Evolutionary conservation across 164 flowering plant species (phyloP).

Genomic region (Aristolochia fimbriata): DNA sequence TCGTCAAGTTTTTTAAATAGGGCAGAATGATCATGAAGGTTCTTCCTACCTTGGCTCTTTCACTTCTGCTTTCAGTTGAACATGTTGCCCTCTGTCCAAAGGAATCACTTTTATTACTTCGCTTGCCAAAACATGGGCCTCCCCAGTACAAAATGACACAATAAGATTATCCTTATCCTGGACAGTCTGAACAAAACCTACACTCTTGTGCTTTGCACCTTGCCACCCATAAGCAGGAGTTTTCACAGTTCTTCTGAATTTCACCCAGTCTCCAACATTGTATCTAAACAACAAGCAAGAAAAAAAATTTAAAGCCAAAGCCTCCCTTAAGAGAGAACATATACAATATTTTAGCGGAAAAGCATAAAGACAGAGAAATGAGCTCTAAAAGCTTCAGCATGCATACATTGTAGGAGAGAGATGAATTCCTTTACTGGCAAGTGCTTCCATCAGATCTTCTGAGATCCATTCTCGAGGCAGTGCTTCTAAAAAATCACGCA

Average conservation of each 20-base stretch:
- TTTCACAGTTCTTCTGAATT: conserved; percentile 64
- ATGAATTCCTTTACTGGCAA: conserved; percentile 59
- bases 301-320: neutral
- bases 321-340: neutral
- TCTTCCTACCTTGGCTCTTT: conserved; percentile 75
- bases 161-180: conserved; percentile 61
- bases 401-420: conserved; percentile 88
- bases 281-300: conserved; percentile 31
- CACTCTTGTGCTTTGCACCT: conserved; percentile 83
- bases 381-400: conserved; percentile 1
- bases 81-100: conserved; percentile 96
- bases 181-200: conserved; percentile 88
- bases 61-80: conserved; percentile 73
- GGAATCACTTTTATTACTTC: conserved; percentile 92
- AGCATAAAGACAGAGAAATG: neutral
- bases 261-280: conserved; percentile 94
- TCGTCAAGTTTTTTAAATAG: neutral
- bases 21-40: neutral
- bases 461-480: conserved; percentile 98
- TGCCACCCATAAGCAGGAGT: conserved; percentile 94
- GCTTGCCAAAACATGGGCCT: conserved; percentile 64
- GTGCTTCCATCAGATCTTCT: conserved; percentile 92
- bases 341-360: neutral
- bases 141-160: conserved; percentile 92
- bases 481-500: conserved; percentile 83